Evolutionary conservation across 768 basidiomycete species (phyloP).

Genomic region (Podaxis sp.): DNA sequence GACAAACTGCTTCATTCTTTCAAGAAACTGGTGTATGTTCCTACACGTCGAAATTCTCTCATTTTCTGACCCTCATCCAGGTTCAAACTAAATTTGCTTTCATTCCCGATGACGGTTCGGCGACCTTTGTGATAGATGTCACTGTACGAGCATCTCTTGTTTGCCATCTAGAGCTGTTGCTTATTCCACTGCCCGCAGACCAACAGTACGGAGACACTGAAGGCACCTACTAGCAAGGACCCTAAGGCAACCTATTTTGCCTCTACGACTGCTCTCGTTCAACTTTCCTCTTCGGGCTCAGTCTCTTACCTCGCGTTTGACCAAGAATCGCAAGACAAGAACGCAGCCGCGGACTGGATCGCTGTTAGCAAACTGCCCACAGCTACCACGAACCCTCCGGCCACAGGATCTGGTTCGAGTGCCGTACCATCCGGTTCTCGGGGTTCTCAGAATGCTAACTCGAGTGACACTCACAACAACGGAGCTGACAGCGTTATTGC

Average conservation of each 20-base stretch:
- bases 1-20: constrained; percentile 71
- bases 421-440: background rate
- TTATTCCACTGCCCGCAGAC: constrained; percentile 29
- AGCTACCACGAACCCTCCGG: constrained; percentile 18
- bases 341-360: constrained; percentile 46
- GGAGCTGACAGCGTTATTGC: background rate
- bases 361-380: constrained; percentile 38
- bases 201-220: constrained; percentile 59
- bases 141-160: constrained; percentile 32
- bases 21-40: constrained; percentile 41
- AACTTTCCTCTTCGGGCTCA: constrained; percentile 57
- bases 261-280: constrained; percentile 55
- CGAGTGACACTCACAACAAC: background rate
- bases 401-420: background rate
- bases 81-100: constrained; percentile 74
- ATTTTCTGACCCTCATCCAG: constrained; percentile 22
- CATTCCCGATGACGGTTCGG: constrained; percentile 68
- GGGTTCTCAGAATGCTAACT: background rate
- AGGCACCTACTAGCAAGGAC: constrained; percentile 59
- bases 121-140: constrained; percentile 69
- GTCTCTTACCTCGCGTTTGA: constrained; percentile 60
- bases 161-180: background rate
- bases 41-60: background rate
- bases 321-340: constrained; percentile 36
- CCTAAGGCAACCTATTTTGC: constrained; percentile 60